phyloP scores from a whole-genome alignment of 768 basidiomycete genomes.

The Hortiboletus campestris region DNA sequence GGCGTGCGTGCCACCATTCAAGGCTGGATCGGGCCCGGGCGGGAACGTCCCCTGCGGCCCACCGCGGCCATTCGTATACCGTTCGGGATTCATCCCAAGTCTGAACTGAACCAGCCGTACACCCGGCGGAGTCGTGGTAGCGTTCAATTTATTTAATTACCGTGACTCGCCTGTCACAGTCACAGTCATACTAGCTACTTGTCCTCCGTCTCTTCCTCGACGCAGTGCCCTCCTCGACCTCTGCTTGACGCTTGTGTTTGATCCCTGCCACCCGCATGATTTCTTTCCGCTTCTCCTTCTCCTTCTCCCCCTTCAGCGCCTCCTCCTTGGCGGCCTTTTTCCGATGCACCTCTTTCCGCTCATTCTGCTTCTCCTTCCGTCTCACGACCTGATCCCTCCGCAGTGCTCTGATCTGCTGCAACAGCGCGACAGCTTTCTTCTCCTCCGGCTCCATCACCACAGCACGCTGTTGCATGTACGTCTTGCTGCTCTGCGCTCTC shows the following conservation, averaged over 20 bases:
- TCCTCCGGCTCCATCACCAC: constrained; percentile 96
- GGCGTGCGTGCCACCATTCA: background rate
- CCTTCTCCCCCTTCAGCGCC: constrained; percentile 58
- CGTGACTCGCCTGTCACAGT: constrained; percentile 22
- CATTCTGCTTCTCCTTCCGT: constrained; percentile 85
- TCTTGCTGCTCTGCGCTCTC: constrained; percentile 66
- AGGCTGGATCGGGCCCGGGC: constrained; percentile 9
- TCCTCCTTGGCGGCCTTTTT: constrained; percentile 77
- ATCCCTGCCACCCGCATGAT: constrained; percentile 69
- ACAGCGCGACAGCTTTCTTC: constrained; percentile 82
- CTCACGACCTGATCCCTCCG: constrained; percentile 82
- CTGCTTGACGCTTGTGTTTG: constrained; percentile 66
- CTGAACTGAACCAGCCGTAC: constrained; percentile 1
- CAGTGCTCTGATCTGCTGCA: constrained; percentile 93
- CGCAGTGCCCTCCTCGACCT: constrained; percentile 54
- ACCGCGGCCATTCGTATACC: constrained; percentile 23
- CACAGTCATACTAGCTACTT: constrained; percentile 3
- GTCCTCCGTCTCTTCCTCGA: constrained; percentile 53
- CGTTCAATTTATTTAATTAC: constrained; percentile 1
- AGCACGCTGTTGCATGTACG: constrained; percentile 94
- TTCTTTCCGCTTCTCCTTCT: constrained; percentile 74
- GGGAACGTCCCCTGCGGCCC: constrained; percentile 10
- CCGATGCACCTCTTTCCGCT: constrained; percentile 61
- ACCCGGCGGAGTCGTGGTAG: no score
- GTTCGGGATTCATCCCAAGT: constrained; percentile 27